Evolutionary conservation across 2,329 filamentous ascomycete genomes (phyloP).

Genomic region (Pyricularia grisea): DNA sequence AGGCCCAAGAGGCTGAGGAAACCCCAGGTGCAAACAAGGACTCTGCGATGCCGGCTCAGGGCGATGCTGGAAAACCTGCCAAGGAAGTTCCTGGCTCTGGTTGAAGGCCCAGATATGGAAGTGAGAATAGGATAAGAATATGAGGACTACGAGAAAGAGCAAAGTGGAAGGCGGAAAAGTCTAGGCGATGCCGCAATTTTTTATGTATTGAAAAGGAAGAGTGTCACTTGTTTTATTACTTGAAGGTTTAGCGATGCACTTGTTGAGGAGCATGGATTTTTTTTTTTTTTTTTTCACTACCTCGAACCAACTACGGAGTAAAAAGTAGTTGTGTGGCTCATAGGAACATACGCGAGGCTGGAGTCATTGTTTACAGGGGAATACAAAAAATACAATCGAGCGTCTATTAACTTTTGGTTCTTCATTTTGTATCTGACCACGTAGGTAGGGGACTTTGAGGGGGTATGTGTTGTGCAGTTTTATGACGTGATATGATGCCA

Average conservation of each 20-base stretch:
- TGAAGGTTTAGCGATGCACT: background rate
- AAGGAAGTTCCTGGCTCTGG: background rate
- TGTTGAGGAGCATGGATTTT: background rate
- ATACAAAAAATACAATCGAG: background rate
- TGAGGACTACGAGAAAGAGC: background rate
- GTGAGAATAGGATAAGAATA: background rate
- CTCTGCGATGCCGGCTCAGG: background rate
- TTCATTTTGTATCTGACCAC: background rate
- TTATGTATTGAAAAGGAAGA: background rate
- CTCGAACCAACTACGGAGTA: background rate
- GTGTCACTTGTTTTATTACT: background rate
- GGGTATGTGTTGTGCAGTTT: background rate
- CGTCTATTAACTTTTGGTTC: background rate
- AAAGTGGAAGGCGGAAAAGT: background rate
- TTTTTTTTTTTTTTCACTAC: background rate
- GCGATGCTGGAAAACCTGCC: background rate
- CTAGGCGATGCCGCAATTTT: background rate
- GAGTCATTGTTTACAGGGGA: background rate
- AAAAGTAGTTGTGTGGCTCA: background rate
- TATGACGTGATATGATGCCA: background rate
- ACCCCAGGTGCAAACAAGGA: constrained; percentile 3
- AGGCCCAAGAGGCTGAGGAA: constrained; percentile 12
- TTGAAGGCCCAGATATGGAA: background rate
- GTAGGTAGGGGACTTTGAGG: background rate
- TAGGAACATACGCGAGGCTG: background rate